Evolutionary conservation across 352 stramenopile species (phyloP), one percentile per base, ranked within the genome.

Genomic region (Phytophthora agathidicida): DNA sequence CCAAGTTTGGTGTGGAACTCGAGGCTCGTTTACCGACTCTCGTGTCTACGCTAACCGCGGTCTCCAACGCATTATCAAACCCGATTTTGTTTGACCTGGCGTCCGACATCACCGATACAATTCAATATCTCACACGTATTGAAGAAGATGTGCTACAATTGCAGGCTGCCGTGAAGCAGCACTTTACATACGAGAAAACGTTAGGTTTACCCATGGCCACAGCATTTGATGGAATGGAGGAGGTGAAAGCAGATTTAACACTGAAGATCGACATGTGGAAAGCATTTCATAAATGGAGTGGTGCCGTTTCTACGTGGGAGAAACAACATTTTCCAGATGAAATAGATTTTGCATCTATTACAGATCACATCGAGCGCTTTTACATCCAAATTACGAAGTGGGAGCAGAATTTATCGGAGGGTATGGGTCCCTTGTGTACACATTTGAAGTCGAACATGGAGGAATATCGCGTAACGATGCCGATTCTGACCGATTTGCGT

Each of bases 191-290:
- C 20, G 77, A 91, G 35, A 77, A 75, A 55, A 89, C 79, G 5
- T 50, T 91, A 17, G 73, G 65, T 1, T 27, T 91, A 20, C 77
- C 82, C 2, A 62, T 80, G 27, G 82, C 63, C 13, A 78, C 73
- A 11, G 91, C 91, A 17, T 96, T 95, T 44, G 88, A 97, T 35
- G 77, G 86, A 20, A 51, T 97, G n/a, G 71, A 78, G 1, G 74
- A 88, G 20, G 62, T 96, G 2, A 75, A 77, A 39, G 49, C 45
- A 0, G 89, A 97, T 60, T 65, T 97, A 2, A 46, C 35, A 33
- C 47, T 96, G 16, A 97, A 97, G 68, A 73, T 75, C 2, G 68
- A 86, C 2, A 68, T 97, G 27, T 97, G 91, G 91, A 84, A 79
- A 27, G 77, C 78, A 4, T 57, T 86, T 20, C 38, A 68, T n/a